Evolutionary conservation across 108 stramenopile genomes (phyloP).

Genomic region (Cyclotella sp.): DNA sequence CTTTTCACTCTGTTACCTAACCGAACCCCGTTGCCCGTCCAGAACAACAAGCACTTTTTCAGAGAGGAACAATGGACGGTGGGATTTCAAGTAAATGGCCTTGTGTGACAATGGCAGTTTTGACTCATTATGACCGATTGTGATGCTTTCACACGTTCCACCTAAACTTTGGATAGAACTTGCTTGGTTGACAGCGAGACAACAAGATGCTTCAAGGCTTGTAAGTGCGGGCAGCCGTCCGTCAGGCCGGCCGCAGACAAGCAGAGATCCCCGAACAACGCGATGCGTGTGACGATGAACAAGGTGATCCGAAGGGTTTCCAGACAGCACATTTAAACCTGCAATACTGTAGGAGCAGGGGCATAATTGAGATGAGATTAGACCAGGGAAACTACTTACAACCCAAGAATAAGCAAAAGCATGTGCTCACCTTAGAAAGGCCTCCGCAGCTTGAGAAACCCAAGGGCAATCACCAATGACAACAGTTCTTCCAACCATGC

Average conservation of each 20-base stretch:
- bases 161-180: slow-evolving; percentile 52
- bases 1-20: slow-evolving; percentile 33
- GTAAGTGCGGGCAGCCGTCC: slow-evolving; percentile 64
- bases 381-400: too few relatives aligned
- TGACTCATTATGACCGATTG: slow-evolving; percentile 69
- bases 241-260: slow-evolving; percentile 70
- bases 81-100: slow-evolving; percentile 40
- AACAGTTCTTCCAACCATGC: slow-evolving; percentile 71
- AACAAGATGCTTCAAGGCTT: slow-evolving; percentile 57
- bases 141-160: slow-evolving; percentile 58
- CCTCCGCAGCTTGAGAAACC: slow-evolving; percentile 65
- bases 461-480: slow-evolving; percentile 69
- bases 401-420: too few relatives aligned
- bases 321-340: slow-evolving; percentile 60
- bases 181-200: slow-evolving; percentile 69
- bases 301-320: slow-evolving; percentile 65
- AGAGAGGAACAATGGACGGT: slow-evolving; percentile 55
- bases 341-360: slow-evolving; percentile 64
- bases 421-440: slow-evolving; percentile 44
- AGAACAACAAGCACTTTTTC: slow-evolving; percentile 53
- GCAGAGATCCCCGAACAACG: slow-evolving; percentile 60
- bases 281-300: slow-evolving; percentile 73
- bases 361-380: too few relatives aligned
- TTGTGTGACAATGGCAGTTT: slow-evolving; percentile 51
- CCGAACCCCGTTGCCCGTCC: slow-evolving; percentile 43